phyloP scores from a whole-genome alignment of 2,329 filamentous ascomycete species.

The Rachicladosporium sp. region DNA sequence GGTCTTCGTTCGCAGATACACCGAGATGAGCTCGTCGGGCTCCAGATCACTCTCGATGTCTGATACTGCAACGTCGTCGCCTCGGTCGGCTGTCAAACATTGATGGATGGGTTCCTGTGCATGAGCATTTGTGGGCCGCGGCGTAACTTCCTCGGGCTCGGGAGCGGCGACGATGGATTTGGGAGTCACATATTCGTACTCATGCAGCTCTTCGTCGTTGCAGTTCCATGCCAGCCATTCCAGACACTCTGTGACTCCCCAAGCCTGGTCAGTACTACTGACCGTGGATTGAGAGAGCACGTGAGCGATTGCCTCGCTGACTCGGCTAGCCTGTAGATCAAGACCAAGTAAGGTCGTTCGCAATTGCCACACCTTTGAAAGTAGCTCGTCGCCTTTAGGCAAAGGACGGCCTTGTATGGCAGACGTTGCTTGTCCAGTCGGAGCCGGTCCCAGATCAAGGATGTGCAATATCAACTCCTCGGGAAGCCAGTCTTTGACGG shows the following conservation, averaged over 20 bases:
- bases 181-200: constrained; percentile 23
- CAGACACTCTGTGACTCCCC: constrained; percentile 77
- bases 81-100: too few species aligned
- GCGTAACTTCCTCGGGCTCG: constrained; percentile 1
- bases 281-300: constrained; percentile 45
- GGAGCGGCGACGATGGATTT: constrained; percentile 6
- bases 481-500: constrained; percentile 67
- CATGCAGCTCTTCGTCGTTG: constrained; percentile 23
- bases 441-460: constrained; percentile 49
- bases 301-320: constrained; percentile 53
- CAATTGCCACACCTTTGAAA: constrained; percentile 72
- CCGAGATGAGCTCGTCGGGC: constrained; percentile 46
- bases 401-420: constrained; percentile 30
- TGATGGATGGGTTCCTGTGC: constrained; percentile 1
- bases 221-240: constrained; percentile 84
- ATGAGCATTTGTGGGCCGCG: constrained; percentile 4
- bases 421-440: constrained; percentile 21
- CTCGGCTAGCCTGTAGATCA: constrained; percentile 53
- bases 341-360: constrained; percentile 58
- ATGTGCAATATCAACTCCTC: constrained; percentile 67
- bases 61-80: constrained; percentile 29
- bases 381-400: constrained; percentile 63
- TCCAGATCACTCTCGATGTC: constrained; percentile 40
- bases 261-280: constrained; percentile 50
- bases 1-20: constrained; percentile 63